Percentiles rank a stretch among this genome's conserved stretches.
phyloP scores from a whole-genome alignment of 345 rosid species.

The Citrus trifoliata region DNA sequence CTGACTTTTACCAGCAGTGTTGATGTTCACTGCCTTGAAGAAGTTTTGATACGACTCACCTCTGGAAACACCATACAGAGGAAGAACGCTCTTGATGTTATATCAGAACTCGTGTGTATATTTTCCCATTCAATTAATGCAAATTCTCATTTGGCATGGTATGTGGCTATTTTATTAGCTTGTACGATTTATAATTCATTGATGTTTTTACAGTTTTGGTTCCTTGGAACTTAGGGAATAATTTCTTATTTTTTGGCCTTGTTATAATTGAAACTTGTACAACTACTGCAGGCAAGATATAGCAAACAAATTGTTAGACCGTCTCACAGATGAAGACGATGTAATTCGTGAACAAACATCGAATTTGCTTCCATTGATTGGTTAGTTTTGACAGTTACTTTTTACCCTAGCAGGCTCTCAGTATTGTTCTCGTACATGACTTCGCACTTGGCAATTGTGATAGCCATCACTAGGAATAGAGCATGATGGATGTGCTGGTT shows the following conservation, averaged over 20 bases:
- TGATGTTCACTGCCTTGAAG: constrained; percentile 56
- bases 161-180: constrained; percentile 16
- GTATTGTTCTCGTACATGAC: background rate
- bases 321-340: constrained; percentile 60
- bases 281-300: constrained; percentile 61
- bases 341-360: constrained; percentile 48
- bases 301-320: constrained; percentile 49
- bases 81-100: constrained; percentile 74
- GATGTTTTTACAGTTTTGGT: constrained; percentile 9
- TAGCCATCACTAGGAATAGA: background rate
- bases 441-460: background rate
- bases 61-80: constrained; percentile 58
- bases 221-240: background rate
- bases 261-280: constrained; percentile 11
- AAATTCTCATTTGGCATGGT: constrained; percentile 61
- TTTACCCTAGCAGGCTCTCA: background rate
- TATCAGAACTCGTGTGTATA: constrained; percentile 53
- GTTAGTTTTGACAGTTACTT: constrained; percentile 35
- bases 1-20: constrained; percentile 48
- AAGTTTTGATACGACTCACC: constrained; percentile 66
- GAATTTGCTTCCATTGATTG: constrained; percentile 56
- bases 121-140: constrained; percentile 35
- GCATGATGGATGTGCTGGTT: background rate
- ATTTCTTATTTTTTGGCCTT: constrained; percentile 11
- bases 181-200: constrained; percentile 9